Evolutionary conservation across 176 grass and related monocot genomes (phyloP).

Genomic region (Oryza meyeriana): DNA sequence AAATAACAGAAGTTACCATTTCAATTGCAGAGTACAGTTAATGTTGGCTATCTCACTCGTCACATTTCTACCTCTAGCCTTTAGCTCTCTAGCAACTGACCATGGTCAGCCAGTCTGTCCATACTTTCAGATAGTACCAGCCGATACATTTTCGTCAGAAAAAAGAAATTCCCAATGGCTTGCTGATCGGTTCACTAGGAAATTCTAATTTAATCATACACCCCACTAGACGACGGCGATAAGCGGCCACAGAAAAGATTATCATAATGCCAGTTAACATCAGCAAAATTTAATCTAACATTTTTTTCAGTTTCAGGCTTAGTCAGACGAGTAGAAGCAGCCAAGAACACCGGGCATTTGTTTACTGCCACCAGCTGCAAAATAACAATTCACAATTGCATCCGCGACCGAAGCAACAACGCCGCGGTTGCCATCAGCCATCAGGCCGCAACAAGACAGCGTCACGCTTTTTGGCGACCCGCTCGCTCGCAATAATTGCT

Average conservation of each 20-base stretch:
- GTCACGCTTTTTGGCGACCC: constrained; percentile 22
- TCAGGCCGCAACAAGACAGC: constrained; percentile 24
- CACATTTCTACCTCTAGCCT: not conserved
- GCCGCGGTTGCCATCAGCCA: not conserved
- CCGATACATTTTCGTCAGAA: not conserved
- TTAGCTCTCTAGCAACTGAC: not conserved
- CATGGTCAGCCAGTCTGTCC: not conserved
- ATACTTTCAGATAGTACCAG: not conserved
- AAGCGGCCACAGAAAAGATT: constrained; percentile 33
- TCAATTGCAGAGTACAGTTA: not conserved
- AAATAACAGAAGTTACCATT: too few species aligned
- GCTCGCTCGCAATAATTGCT: constrained; percentile 12
- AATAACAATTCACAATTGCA: not conserved
- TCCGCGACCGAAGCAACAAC: not conserved
- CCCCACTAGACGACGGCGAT: constrained; percentile 16
- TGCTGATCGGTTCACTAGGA: not conserved
- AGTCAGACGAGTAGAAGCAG: constrained; percentile 24
- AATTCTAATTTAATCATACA: constrained; percentile 11
- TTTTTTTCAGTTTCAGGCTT: constrained; percentile 18
- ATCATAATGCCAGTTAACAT: constrained; percentile 12
- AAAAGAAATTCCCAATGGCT: not conserved
- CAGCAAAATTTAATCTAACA: not conserved
- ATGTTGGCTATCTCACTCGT: not conserved
- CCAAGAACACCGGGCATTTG: constrained; percentile 4
- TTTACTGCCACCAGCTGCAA: constrained; percentile 22